Base-by-base conservation (phyloP, 345 rosid species). In the Rhodomyrtus tomentosa region DNA sequence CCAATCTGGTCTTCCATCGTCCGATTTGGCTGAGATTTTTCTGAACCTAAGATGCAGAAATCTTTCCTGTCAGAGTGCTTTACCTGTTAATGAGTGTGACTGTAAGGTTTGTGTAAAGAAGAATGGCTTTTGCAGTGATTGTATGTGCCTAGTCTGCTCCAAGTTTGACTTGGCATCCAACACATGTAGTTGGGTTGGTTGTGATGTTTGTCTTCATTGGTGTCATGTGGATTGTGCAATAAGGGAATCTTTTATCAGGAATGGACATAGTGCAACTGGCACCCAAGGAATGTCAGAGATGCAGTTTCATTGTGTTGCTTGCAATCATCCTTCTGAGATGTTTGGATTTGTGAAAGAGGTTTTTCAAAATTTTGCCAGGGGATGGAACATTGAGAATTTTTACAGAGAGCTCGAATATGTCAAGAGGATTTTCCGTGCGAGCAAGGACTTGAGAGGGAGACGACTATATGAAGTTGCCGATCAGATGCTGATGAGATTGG, bases 321-420 rank as follows among this genome's bases (percentile, higher is more conserved):
- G 99, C 89, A 92, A 91, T 89, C 98, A 95, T 88, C 98, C 99
- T 54, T 97, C 99, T 32, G 99, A 97, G 91, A 95, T 97, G 99
- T 95, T 97, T 91, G 99, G 99, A 27, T 97, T 95, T 89, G 99
- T 97, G 83, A 97, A 97, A 88, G 99, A 95, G 87, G 99, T 97
- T 83, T 97, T 95, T 86, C 94, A 86, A 53, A 91, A 91, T 88
- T 97, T 94, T 85, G 96, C 96, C 10, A 91, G 90, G 88, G 95
- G 91, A 82, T 97, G 99, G 99, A 88, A 90, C 18, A 84, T 86
- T 81, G 95, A 95, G 88, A 88, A 91, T 27, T 90, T 97, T 86
- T 88, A 89, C 90, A 93, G 87, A 84, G 99, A 97, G 84, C 96
- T 97, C 79, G 96, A 94, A 88, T 95, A 94, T 91, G 98, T 97